Conservation (phyloP, 2,329 filamentous ascomycete species). For the Coniella vitis region DNA sequence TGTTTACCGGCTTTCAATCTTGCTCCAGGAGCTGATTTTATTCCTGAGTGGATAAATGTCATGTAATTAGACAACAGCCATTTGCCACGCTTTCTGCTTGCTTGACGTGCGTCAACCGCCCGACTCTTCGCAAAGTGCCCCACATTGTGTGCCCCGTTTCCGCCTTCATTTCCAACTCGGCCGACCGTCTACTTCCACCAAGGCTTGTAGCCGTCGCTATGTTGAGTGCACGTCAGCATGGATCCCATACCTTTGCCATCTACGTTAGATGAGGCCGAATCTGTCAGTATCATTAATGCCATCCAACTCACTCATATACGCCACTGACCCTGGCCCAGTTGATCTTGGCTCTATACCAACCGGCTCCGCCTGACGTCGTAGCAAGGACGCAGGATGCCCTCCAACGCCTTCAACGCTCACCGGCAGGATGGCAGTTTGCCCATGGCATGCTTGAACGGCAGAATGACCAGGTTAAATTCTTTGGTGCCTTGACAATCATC, state of each 20-base stretch:
- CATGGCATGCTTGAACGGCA: slow-evolving; percentile 63
- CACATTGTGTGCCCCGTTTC: background rate
- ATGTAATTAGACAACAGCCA: background rate
- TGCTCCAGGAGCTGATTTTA: no score
- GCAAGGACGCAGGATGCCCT: slow-evolving; percentile 62
- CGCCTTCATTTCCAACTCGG: background rate
- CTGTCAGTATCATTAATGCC: slow-evolving; percentile 19
- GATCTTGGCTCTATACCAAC: slow-evolving; percentile 47
- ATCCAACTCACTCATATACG: background rate
- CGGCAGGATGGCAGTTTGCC: slow-evolving; percentile 79
- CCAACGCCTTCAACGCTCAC: slow-evolving; percentile 70
- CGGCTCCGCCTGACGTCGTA: slow-evolving; percentile 41
- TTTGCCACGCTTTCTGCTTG: background rate
- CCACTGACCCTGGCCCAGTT: slow-evolving; percentile 27
- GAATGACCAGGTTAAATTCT: slow-evolving; percentile 77
- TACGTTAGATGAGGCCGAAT: slow-evolving; percentile 28
- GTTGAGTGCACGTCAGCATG: slow-evolving; percentile 18
- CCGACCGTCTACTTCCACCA: background rate
- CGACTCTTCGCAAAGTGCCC: background rate
- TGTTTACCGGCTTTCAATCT: no score
- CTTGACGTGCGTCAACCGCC: background rate
- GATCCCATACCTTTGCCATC: slow-evolving; percentile 26
- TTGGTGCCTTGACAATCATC: slow-evolving; percentile 85
- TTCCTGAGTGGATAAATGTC: background rate
- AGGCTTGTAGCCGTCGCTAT: slow-evolving; percentile 12